These are phyloP conservation scores for Cokeromyces recurvatus DNA, from an alignment of 371 early-diverging fungal genomes.

Conservation along the genomic window DNA sequence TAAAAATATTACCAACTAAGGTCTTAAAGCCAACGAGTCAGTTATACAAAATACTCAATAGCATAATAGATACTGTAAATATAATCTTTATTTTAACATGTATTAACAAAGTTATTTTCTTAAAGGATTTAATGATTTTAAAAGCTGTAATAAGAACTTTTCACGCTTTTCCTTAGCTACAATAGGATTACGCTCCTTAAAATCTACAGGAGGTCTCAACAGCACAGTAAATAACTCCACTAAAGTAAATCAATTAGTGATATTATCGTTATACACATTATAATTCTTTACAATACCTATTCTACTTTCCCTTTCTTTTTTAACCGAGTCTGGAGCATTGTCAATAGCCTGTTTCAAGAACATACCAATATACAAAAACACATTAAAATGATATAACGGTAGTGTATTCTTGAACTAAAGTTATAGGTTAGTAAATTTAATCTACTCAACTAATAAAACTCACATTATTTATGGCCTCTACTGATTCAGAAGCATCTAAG, in stretches of 20 bases:
- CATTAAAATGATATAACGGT: constrained; percentile 55
- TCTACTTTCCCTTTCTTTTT: constrained; percentile 26
- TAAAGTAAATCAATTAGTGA: constrained; percentile 1
- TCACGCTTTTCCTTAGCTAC: constrained; percentile 21
- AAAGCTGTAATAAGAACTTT: not conserved
- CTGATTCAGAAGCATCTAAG: constrained; percentile 51
- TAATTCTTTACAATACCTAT: constrained; percentile 34
- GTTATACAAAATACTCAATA: too few relatives aligned
- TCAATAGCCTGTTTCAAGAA: constrained; percentile 67
- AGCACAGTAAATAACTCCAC: constrained; percentile 44
- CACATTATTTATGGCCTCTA: constrained; percentile 44
- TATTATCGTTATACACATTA: not conserved
- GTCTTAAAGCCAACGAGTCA: too few relatives aligned
- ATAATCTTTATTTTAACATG: too few relatives aligned
- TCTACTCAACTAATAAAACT: not conserved
- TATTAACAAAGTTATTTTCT: too few relatives aligned
- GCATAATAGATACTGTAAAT: too few relatives aligned
- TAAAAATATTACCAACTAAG: too few relatives aligned
- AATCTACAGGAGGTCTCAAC: constrained; percentile 34
- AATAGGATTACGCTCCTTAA: constrained; percentile 41
- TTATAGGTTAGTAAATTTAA: not conserved
- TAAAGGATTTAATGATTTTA: not conserved
- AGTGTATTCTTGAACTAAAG: constrained; percentile 13
- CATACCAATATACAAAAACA: constrained; percentile 70
- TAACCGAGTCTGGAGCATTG: constrained; percentile 28